phyloP scores from a whole-genome alignment of 495 filamentous ascomycete genomes.

The Aspergillus carlsbadensis region DNA sequence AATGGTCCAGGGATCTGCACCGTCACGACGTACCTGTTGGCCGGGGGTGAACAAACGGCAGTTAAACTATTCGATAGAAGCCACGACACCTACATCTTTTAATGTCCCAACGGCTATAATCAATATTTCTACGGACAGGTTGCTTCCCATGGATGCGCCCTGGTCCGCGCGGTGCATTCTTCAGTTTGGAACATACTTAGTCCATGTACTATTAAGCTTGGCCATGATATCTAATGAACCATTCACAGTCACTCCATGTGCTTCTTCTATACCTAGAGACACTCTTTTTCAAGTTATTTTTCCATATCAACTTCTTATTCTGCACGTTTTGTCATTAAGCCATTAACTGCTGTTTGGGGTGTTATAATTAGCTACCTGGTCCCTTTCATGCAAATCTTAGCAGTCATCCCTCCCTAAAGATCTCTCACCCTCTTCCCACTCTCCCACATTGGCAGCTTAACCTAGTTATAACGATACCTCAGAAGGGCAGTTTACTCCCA shows the following conservation, averaged over 20 bases:
- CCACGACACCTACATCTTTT: no score
- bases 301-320: not conserved
- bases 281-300: slow-evolving; percentile 2
- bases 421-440: no score
- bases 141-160: not conserved
- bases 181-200: slow-evolving; percentile 17
- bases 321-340: no score
- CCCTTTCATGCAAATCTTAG: no score
- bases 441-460: no score
- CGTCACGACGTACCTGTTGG: slow-evolving; percentile 50
- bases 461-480: no score
- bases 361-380: no score
- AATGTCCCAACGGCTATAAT: not conserved
- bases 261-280: slow-evolving; percentile 4
- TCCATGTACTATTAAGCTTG: slow-evolving; percentile 22
- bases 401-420: no score
- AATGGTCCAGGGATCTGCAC: slow-evolving; percentile 81
- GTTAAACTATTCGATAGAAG: no score
- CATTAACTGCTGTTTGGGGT: no score
- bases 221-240: slow-evolving; percentile 29
- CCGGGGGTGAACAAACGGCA: slow-evolving; percentile 16
- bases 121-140: not conserved
- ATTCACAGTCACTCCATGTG: slow-evolving; percentile 21
- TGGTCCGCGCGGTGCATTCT: slow-evolving; percentile 2
- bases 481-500: no score